These are phyloP conservation scores for Verbena officinalis DNA, from an alignment of 257 asterid species.

Conservation along the genomic window DNA sequence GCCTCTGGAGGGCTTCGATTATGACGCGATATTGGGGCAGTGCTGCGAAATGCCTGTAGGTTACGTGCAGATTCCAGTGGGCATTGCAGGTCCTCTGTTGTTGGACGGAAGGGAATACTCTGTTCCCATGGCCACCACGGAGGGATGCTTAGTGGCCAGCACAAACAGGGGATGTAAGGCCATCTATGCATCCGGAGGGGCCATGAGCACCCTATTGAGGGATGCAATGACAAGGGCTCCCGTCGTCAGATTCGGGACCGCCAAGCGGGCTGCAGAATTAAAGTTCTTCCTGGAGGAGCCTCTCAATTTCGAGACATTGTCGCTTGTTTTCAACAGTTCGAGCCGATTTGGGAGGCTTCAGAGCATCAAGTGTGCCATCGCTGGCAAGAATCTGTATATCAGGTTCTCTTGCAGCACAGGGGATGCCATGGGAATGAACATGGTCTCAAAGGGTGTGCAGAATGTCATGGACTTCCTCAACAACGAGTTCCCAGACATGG, in stretches of 20 bases:
- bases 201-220: conserved; percentile 29
- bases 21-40: conserved; percentile 46
- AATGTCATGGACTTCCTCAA: conserved; percentile 43
- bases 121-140: conserved; percentile 55
- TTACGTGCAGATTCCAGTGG: conserved; percentile 49
- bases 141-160: conserved; percentile 52
- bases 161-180: conserved; percentile 53
- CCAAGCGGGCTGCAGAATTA: conserved; percentile 39
- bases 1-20: conserved; percentile 42
- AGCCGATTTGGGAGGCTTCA: conserved; percentile 48
- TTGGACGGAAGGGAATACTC: conserved; percentile 37
- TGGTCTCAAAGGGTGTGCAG: conserved; percentile 51
- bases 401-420: conserved; percentile 50
- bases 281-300: conserved; percentile 42
- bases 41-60: conserved; percentile 56
- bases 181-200: conserved; percentile 46
- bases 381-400: conserved; percentile 45
- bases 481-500: conserved; percentile 49
- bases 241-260: conserved; percentile 39
- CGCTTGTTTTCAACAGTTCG: conserved; percentile 46
- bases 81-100: conserved; percentile 49
- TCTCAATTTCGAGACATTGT: conserved; percentile 40
- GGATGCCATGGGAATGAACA: conserved; percentile 57
- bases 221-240: conserved; percentile 52
- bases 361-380: conserved; percentile 44